A percentile compares a stretch with the other conserved stretches of the same genome.
Conservation (phyloP, 2,329 filamentous ascomycete species). For the Calycina herbarum region DNA sequence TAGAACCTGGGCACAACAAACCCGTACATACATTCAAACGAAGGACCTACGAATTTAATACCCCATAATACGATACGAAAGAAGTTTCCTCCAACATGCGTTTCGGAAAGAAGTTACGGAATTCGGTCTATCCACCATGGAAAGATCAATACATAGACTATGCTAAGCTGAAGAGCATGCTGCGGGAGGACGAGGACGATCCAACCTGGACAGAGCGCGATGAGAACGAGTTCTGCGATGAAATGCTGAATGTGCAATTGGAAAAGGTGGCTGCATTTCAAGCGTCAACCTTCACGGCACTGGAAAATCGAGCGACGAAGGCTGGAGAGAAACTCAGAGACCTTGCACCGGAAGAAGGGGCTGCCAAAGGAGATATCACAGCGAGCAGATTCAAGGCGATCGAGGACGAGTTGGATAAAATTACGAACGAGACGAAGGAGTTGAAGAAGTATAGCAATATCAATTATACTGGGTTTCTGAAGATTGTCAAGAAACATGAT, state of each 20-base stretch:
- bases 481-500: constrained; percentile 99
- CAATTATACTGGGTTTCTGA: constrained; percentile 97
- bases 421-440: constrained; percentile 88
- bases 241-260: constrained; percentile 90
- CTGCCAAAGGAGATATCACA: constrained; percentile 48
- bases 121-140: constrained; percentile 83
- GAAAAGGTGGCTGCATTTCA: constrained; percentile 95
- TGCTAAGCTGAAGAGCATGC: constrained; percentile 81
- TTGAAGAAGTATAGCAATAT: constrained; percentile 93
- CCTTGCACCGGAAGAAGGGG: constrained; percentile 65
- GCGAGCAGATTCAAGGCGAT: constrained; percentile 65
- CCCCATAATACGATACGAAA: not conserved
- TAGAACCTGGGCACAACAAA: not conserved
- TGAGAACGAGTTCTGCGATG: constrained; percentile 90
- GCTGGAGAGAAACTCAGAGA: constrained; percentile 74
- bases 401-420: constrained; percentile 76
- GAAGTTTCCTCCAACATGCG: constrained; percentile 62
- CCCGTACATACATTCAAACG: not conserved
- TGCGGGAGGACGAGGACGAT: constrained; percentile 72
- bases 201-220: constrained; percentile 88
- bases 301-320: constrained; percentile 55
- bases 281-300: constrained; percentile 65
- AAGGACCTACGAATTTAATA: not conserved
- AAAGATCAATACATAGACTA: constrained; percentile 96
- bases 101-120: constrained; percentile 85